Evolutionary conservation across 2,329 filamentous ascomycete genomes (phyloP).

Genomic region (Xylariaceae sp.): DNA sequence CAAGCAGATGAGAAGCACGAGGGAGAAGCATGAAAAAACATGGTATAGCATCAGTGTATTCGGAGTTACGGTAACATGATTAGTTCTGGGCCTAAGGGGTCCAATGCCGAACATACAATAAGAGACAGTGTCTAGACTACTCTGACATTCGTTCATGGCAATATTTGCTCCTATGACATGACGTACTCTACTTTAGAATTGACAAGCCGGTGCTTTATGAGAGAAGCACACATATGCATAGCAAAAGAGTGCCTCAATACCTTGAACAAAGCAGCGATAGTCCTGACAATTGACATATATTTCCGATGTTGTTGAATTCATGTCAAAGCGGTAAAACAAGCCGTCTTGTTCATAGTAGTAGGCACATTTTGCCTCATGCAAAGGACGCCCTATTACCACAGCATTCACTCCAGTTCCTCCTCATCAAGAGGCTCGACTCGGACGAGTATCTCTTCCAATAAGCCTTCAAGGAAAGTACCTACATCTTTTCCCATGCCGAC

Average conservation of each 20-base stretch:
- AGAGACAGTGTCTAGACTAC: neutral
- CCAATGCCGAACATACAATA: neutral
- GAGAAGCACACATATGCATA: neutral
- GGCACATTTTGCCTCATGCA: neutral
- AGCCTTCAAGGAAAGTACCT: slow-evolving; percentile 80
- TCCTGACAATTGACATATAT: slow-evolving; percentile 1
- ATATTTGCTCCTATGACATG: slow-evolving; percentile 8
- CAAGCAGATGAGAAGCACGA: neutral
- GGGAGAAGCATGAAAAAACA: neutral
- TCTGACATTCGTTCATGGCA: slow-evolving; percentile 2
- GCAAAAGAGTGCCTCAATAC: neutral
- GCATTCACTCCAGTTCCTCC: slow-evolving; percentile 39
- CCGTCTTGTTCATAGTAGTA: slow-evolving; percentile 4
- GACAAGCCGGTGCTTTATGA: neutral
- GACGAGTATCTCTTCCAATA: slow-evolving; percentile 90
- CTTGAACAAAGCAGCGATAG: neutral
- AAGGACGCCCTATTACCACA: neutral
- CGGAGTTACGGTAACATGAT: neutral
- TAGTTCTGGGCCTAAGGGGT: neutral
- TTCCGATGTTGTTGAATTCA: neutral
- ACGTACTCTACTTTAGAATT: slow-evolving; percentile 1
- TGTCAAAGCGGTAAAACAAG: neutral
- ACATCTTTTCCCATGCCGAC: slow-evolving; percentile 94
- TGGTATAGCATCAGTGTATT: neutral
- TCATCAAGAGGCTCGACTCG: slow-evolving; percentile 84